Percentiles rank a stretch among this genome's conserved stretches.
phyloP scores from a whole-genome alignment of 495 filamentous ascomycete genomes.

The Neurospora discreta region DNA sequence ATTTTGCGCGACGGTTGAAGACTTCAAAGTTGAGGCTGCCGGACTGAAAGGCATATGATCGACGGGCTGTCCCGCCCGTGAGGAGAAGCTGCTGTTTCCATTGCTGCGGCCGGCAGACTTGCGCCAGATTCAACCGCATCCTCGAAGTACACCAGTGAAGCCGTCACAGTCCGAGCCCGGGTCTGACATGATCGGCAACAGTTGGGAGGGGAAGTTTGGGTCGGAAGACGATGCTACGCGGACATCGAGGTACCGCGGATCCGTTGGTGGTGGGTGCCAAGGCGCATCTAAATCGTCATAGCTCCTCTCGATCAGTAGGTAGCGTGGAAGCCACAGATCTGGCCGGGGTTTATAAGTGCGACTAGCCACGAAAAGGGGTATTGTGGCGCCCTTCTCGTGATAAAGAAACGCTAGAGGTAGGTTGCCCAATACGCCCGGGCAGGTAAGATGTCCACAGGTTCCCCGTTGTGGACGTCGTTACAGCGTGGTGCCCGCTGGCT shows the following conservation, averaged over 20 bases:
- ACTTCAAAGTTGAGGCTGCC: constrained; percentile 72
- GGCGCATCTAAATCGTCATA: not conserved
- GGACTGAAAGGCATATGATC: constrained; percentile 66
- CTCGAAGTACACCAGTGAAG: constrained; percentile 5
- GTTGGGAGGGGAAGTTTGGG: not conserved
- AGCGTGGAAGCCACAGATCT: not conserved
- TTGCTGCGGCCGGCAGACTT: constrained; percentile 12
- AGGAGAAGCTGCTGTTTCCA: not conserved
- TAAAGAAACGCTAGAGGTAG: not conserved
- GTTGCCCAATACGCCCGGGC: too few relatives aligned
- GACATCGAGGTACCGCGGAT: not conserved
- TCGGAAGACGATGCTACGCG: not conserved
- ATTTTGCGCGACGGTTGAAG: constrained; percentile 82
- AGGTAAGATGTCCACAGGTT: too few relatives aligned
- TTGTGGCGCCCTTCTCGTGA: not conserved
- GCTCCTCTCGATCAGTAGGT: not conserved
- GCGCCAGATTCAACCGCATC: constrained; percentile 21
- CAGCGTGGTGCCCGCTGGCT: not conserved
- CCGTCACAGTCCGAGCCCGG: not conserved
- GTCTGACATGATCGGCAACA: constrained; percentile 3
- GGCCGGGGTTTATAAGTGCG: not conserved
- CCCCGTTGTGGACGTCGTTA: too few relatives aligned
- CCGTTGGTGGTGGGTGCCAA: not conserved
- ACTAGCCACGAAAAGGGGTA: not conserved
- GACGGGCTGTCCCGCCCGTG: constrained; percentile 11